Evolutionary conservation across 208 protist species (phyloP).

Genomic region (Leishmania guyanensis): DNA sequence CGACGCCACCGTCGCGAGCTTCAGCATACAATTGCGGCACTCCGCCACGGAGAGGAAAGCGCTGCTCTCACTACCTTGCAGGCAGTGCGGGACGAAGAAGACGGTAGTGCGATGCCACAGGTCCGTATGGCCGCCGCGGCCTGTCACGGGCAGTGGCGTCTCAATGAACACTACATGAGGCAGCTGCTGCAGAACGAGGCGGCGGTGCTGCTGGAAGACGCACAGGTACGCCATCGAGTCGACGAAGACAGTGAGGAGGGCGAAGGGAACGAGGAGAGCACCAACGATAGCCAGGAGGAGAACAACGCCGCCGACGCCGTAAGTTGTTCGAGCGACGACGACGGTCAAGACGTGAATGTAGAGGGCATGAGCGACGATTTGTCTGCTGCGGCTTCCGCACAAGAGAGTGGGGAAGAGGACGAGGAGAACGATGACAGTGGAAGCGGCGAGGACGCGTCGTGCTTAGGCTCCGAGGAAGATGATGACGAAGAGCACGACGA

Average conservation of each 20-base stretch:
- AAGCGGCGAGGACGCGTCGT: background rate
- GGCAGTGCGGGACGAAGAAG: background rate
- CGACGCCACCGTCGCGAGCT: constrained; percentile 22
- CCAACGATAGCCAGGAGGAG: background rate
- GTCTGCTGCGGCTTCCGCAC: background rate
- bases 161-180: constrained; percentile 53
- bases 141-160: constrained; percentile 40
- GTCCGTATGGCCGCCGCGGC: constrained; percentile 13
- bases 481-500: constrained; percentile 14
- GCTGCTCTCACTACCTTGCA: background rate
- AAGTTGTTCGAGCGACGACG: background rate
- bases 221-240: constrained; percentile 2
- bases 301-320: background rate
- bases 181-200: constrained; percentile 46
- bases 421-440: background rate
- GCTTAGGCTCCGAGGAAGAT: constrained; percentile 8
- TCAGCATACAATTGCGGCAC: constrained; percentile 10
- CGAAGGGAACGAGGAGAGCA: constrained; percentile 19
- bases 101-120: background rate
- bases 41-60: constrained; percentile 13
- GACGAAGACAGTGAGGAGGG: constrained; percentile 26
- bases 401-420: background rate
- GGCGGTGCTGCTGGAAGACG: constrained; percentile 22
- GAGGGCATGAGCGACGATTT: constrained; percentile 7
- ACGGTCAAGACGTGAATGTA: constrained; percentile 12